phyloP scores from a whole-genome alignment of 306 rosid species.

The Cercis canadensis region DNA sequence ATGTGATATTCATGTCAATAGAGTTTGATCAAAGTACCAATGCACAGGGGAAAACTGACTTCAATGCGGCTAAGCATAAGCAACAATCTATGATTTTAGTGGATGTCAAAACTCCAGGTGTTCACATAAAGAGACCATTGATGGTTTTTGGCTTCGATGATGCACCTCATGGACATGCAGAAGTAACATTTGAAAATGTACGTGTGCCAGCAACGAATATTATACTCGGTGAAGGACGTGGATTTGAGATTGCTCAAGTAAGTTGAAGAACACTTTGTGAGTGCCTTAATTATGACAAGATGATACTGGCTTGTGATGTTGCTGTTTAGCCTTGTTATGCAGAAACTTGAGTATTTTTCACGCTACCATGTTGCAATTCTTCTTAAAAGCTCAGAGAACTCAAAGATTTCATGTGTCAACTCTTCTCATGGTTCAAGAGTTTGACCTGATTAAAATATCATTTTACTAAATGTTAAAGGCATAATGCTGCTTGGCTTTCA shows the following conservation, averaged over 20 bases:
- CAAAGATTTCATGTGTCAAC: neutral
- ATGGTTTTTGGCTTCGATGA: slow-evolving; percentile 94
- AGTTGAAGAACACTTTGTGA: slow-evolving; percentile 34
- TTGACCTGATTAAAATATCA: slow-evolving; percentile 12
- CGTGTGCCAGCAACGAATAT: slow-evolving; percentile 77
- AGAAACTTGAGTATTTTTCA: neutral
- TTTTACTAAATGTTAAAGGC: neutral
- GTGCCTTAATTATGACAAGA: neutral
- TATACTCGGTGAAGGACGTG: slow-evolving; percentile 91
- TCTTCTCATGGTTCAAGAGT: neutral
- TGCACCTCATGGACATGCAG: slow-evolving; percentile 99
- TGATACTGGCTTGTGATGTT: slow-evolving; percentile 28
- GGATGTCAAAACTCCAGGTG: slow-evolving; percentile 83
- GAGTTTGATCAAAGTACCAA: slow-evolving; percentile 36
- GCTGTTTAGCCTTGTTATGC: slow-evolving; percentile 21
- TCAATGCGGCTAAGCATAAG: slow-evolving; percentile 77
- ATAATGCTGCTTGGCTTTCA: neutral
- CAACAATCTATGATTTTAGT: slow-evolving; percentile 98
- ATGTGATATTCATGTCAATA: slow-evolving; percentile 27
- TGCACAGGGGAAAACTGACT: slow-evolving; percentile 90
- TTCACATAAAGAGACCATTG: slow-evolving; percentile 80
- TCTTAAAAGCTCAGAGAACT: neutral
- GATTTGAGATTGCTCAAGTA: slow-evolving; percentile 99
- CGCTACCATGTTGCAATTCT: slow-evolving; percentile 8
- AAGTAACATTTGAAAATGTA: slow-evolving; percentile 79